A percentile compares a stretch with the other conserved stretches of the same genome.
Evolutionary conservation across 208 protist species (phyloP).

Genomic region (Leishmania braziliensis): DNA sequence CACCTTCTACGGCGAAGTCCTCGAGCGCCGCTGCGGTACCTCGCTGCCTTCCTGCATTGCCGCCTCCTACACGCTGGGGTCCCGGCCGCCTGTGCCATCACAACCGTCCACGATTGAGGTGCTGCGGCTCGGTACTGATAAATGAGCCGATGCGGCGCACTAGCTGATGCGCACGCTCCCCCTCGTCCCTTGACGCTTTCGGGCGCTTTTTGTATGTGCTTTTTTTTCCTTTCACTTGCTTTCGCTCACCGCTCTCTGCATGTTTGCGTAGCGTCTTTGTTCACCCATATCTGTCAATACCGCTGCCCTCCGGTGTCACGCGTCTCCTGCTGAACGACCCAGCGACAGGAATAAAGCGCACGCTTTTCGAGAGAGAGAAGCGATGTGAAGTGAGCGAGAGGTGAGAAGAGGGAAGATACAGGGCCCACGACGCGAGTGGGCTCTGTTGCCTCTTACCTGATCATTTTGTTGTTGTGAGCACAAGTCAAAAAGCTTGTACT

Average conservation of each 20-base stretch:
- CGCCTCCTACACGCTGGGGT: slow-evolving; percentile 51
- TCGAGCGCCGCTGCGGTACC: slow-evolving; percentile 61
- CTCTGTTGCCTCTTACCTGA: neutral
- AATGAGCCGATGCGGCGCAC: neutral
- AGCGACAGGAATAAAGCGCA: neutral
- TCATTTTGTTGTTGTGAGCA: neutral
- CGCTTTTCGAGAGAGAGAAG: neutral
- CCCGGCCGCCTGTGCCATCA: slow-evolving; percentile 29
- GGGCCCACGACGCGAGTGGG: neutral
- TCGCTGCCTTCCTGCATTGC: slow-evolving; percentile 60
- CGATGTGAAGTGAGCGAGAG: neutral
- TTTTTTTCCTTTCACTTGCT: neutral
- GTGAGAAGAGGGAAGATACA: neutral
- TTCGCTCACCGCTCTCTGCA: neutral
- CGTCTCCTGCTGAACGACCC: neutral
- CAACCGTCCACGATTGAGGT: slow-evolving; percentile 37
- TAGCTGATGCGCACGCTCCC: neutral
- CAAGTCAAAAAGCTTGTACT: neutral
- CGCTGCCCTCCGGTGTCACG: neutral
- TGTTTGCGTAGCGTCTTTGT: neutral
- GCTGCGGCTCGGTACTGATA: slow-evolving; percentile 25
- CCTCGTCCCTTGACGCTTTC: neutral
- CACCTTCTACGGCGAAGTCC: slow-evolving; percentile 57
- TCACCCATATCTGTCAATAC: neutral
- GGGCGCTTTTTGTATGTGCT: neutral